Percentiles rank a stretch among this genome's conserved stretches.
phyloP scores from a whole-genome alignment of 768 basidiomycete genomes.

The Amanita pallidorosea region DNA sequence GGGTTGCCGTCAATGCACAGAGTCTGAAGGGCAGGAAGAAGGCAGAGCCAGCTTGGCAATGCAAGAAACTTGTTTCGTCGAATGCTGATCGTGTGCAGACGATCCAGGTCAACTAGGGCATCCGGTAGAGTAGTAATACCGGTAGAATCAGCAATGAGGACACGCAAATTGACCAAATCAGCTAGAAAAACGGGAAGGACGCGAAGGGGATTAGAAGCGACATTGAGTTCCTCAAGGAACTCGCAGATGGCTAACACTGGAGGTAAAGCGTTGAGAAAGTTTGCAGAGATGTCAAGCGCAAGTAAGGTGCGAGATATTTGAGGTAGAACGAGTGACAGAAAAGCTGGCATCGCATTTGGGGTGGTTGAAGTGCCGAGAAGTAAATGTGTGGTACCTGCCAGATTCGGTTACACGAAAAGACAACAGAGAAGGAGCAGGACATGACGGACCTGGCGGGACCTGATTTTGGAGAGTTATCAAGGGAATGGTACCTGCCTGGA shows the following conservation, averaged over 20 bases:
- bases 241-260: constrained; percentile 72
- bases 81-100: constrained; percentile 82
- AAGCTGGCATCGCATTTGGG: constrained; percentile 67
- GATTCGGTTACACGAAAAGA: constrained; percentile 6
- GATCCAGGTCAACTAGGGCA: constrained; percentile 60
- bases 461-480: constrained; percentile 41
- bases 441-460: constrained; percentile 58
- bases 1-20: constrained; percentile 93
- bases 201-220: constrained; percentile 84
- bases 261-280: constrained; percentile 77
- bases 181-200: constrained; percentile 87
- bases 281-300: constrained; percentile 87
- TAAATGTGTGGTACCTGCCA: constrained; percentile 84
- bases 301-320: constrained; percentile 70
- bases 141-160: constrained; percentile 89
- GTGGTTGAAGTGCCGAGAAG: constrained; percentile 74
- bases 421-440: constrained; percentile 5
- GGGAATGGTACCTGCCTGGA: constrained; percentile 55
- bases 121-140: constrained; percentile 70
- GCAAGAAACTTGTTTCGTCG: constrained; percentile 81
- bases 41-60: constrained; percentile 91
- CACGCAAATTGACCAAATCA: constrained; percentile 63
- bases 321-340: constrained; percentile 62
- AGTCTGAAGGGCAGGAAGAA: constrained; percentile 75
- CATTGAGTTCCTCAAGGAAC: constrained; percentile 85